phyloP scores from a whole-genome alignment of 78 protist genomes.

The Pigoraptor vietnamica region DNA sequence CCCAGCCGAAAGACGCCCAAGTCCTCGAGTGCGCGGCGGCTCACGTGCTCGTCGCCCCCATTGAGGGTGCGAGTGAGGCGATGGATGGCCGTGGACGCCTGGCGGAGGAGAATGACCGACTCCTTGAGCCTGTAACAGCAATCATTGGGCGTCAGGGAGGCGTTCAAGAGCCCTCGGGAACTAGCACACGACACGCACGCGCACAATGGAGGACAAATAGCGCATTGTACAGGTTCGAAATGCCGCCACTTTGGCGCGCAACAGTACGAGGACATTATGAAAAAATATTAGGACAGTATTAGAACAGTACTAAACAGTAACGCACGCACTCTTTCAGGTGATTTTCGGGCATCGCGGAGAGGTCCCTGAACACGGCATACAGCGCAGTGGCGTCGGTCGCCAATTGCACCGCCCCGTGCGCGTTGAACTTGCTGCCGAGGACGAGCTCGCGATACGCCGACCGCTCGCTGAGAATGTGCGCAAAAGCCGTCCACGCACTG shows the following conservation, averaged over 20 bases:
- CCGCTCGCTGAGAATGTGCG: neutral
- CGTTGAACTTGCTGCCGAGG: neutral
- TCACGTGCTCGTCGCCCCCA: neutral
- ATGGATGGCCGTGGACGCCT: neutral
- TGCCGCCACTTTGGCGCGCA: no score
- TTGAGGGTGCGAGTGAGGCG: neutral
- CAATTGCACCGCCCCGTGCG: neutral
- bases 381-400: neutral
- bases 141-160: no score
- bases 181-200: no score
- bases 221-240: no score
- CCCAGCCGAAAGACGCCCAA: neutral
- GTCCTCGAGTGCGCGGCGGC: neutral
- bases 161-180: no score
- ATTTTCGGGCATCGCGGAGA: neutral
- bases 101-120: neutral
- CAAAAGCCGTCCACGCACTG: neutral
- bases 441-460: neutral
- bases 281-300: no score
- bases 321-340: neutral
- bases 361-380: neutral
- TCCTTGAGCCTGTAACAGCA: neutral
- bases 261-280: no score
- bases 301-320: no score
- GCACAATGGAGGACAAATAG: no score